Evolutionary conservation across 805 yeast species (phyloP).

Genomic region (Ogataea naganishii): DNA sequence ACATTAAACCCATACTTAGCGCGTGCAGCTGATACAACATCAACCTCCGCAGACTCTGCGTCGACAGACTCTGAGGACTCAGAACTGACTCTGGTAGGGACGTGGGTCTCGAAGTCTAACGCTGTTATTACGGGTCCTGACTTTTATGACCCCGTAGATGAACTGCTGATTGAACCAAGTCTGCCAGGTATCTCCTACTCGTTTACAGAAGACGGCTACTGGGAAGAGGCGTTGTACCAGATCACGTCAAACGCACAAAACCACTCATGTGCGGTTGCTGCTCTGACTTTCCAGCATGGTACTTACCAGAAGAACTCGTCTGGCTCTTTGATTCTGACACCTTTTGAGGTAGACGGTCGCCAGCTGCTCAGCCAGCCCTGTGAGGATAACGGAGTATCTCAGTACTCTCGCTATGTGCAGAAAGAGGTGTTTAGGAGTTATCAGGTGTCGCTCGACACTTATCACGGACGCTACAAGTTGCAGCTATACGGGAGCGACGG

Average conservation of each 20-base stretch:
- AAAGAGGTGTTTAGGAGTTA: constrained; percentile 49
- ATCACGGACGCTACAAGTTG: constrained; percentile 77
- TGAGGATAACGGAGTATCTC: constrained; percentile 45
- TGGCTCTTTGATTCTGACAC: constrained; percentile 63
- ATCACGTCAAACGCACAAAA: constrained; percentile 60
- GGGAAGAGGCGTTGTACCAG: constrained; percentile 83
- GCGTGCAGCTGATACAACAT: no score
- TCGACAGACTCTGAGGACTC: no score
- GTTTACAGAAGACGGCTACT: constrained; percentile 86
- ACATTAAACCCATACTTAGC: no score
- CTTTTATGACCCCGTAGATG: constrained; percentile 94
- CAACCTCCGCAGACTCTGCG: no score
- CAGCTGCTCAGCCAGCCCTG: constrained; percentile 88
- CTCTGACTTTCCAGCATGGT: constrained; percentile 85
- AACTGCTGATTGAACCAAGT: constrained; percentile 88
- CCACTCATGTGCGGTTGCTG: constrained; percentile 80
- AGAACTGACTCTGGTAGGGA: constrained; percentile 55
- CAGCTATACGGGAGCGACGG: constrained; percentile 76
- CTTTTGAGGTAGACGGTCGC: constrained; percentile 85
- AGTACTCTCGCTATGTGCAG: constrained; percentile 68
- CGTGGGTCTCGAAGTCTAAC: constrained; percentile 93
- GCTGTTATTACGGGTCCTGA: constrained; percentile 96
- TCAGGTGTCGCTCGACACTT: constrained; percentile 57
- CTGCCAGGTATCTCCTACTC: constrained; percentile 91
- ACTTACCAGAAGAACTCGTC: constrained; percentile 52